These are phyloP conservation scores for Euphorbia pulcherrima DNA, from an alignment of 345 rosid species.

Conservation along the genomic window DNA sequence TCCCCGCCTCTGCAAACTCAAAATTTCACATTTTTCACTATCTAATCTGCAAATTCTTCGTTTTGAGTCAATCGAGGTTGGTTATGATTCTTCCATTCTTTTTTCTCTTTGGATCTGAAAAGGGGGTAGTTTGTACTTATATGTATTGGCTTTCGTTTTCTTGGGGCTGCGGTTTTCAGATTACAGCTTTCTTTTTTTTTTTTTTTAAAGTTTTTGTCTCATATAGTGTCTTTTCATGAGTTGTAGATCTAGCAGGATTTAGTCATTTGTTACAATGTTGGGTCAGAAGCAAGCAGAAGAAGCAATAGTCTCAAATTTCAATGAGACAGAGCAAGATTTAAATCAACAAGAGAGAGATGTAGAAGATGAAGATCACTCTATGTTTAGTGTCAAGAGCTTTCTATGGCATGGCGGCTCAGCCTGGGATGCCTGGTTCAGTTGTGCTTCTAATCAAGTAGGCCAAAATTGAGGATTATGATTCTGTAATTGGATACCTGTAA, in stretches of 20 bases:
- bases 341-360: constrained; percentile 24
- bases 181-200: background rate
- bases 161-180: constrained; percentile 17
- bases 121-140: background rate
- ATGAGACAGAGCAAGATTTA: constrained; percentile 40
- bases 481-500: too few species aligned
- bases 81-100: constrained; percentile 11
- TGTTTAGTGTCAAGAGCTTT: constrained; percentile 53
- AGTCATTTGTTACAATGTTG: constrained; percentile 48
- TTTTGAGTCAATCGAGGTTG: constrained; percentile 1
- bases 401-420: constrained; percentile 99
- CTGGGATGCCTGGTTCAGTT: constrained; percentile 99
- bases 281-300: constrained; percentile 86
- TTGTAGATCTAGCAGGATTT: constrained; percentile 38
- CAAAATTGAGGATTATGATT: too few species aligned
- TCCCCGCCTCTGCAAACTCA: constrained; percentile 6
- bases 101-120: constrained; percentile 10
- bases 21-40: constrained; percentile 21
- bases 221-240: constrained; percentile 31
- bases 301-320: constrained; percentile 63
- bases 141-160: constrained; percentile 33
- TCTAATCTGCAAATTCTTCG: constrained; percentile 19
- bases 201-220: constrained; percentile 25
- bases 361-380: constrained; percentile 37
- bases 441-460: constrained; percentile 95